A percentile compares a stretch with the other conserved stretches of the same genome.
phyloP scores from a whole-genome alignment of 768 basidiomycete species.

The Dentipellis sp. region DNA sequence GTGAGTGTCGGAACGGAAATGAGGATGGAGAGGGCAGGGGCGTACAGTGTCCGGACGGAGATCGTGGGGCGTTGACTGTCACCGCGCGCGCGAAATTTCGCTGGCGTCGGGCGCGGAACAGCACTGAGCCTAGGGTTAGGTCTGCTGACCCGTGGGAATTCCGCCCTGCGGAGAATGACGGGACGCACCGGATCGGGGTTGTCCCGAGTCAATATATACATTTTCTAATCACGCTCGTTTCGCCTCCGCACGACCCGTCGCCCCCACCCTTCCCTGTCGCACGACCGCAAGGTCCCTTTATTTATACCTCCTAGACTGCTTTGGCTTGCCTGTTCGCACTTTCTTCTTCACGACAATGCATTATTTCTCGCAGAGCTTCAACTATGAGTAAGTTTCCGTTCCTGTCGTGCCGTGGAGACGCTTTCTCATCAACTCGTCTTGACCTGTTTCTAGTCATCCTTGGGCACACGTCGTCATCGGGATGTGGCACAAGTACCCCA shows the following conservation, averaged over 20 bases:
- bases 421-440: constrained; percentile 9
- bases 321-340: background rate
- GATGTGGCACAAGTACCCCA: constrained; percentile 96
- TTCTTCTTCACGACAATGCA: constrained; percentile 42
- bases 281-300: background rate
- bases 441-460: constrained; percentile 51
- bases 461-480: constrained; percentile 89
- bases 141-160: background rate
- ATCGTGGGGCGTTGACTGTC: background rate
- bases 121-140: constrained; percentile 3
- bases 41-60: background rate
- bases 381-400: constrained; percentile 59
- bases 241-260: background rate
- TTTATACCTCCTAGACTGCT: constrained; percentile 10
- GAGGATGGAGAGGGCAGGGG: background rate
- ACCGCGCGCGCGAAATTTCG: background rate
- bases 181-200: background rate
- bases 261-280: background rate
- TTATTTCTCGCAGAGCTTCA: constrained; percentile 78
- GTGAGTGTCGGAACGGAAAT: background rate
- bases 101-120: background rate
- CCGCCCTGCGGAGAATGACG: background rate
- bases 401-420: constrained; percentile 4
- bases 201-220: background rate
- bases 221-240: background rate